Evolutionary conservation across 2,329 filamentous ascomycete genomes (phyloP).

Genomic region (Ceratocystis lukuohia): DNA sequence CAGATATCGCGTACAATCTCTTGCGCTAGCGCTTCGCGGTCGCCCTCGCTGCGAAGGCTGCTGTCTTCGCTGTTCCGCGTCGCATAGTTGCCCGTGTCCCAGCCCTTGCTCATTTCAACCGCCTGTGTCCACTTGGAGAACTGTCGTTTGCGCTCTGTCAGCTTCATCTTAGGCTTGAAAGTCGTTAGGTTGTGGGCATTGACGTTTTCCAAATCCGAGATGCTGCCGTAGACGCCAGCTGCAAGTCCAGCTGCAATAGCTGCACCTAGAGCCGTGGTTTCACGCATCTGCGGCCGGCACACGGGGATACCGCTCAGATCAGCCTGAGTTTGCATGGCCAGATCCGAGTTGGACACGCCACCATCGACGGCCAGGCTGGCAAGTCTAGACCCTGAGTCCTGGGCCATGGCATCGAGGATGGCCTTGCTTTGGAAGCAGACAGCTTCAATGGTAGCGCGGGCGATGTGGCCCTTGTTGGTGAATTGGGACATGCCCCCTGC

Average conservation of each 20-base stretch:
- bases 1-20: constrained; percentile 8
- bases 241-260: constrained; percentile 84
- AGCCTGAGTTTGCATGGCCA: constrained; percentile 86
- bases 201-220: constrained; percentile 60
- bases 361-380: constrained; percentile 71
- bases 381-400: constrained; percentile 65
- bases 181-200: constrained; percentile 55
- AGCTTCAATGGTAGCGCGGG: constrained; percentile 77
- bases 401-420: constrained; percentile 82
- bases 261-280: constrained; percentile 78
- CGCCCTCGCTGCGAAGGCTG: not conserved
- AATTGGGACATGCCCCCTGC: constrained; percentile 69
- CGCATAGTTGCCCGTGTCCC: constrained; percentile 25
- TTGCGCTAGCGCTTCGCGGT: not conserved
- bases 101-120: constrained; percentile 45
- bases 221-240: constrained; percentile 61
- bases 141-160: constrained; percentile 29
- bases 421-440: constrained; percentile 89
- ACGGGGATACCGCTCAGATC: constrained; percentile 73
- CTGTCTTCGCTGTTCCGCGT: constrained; percentile 6
- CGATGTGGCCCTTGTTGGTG: constrained; percentile 75
- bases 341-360: constrained; percentile 75
- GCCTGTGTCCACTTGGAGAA: constrained; percentile 44
- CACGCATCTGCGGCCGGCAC: constrained; percentile 73
- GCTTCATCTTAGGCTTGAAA: constrained; percentile 53